Percentiles rank a stretch among this genome's conserved stretches.
phyloP scores from a whole-genome alignment of 306 rosid genomes.

The Lithocarpus polystachyus region DNA sequence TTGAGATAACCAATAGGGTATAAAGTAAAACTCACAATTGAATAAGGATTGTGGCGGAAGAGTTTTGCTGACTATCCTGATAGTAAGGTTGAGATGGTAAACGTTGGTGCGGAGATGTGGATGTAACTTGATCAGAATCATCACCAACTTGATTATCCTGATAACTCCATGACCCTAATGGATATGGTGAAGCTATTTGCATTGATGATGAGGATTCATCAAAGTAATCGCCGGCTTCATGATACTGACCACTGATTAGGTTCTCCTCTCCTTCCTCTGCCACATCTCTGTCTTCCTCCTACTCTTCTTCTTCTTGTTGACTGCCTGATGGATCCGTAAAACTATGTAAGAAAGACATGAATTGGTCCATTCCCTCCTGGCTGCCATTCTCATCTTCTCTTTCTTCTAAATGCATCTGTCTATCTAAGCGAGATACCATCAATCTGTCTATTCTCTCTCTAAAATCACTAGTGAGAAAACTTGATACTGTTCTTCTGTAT shows the following conservation, averaged over 20 bases:
- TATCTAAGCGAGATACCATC: slow-evolving; percentile 57
- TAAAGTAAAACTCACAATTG: slow-evolving; percentile 42
- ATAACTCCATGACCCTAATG: slow-evolving; percentile 55
- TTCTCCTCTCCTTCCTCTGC: slow-evolving; percentile 25
- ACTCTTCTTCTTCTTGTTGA: slow-evolving; percentile 26
- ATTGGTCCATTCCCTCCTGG: slow-evolving; percentile 20
- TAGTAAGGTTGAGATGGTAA: slow-evolving; percentile 33
- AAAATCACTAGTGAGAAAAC: slow-evolving; percentile 65
- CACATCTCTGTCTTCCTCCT: slow-evolving; percentile 15
- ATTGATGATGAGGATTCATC: slow-evolving; percentile 44
- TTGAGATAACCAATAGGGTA: not conserved
- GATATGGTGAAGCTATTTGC: slow-evolving; percentile 41
- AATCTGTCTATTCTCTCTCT: slow-evolving; percentile 66
- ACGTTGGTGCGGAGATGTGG: slow-evolving; percentile 43
- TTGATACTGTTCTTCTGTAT: slow-evolving; percentile 78
- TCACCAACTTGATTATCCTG: slow-evolving; percentile 63
- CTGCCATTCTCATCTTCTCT: slow-evolving; percentile 34
- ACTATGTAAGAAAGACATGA: slow-evolving; percentile 29
- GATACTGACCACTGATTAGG: slow-evolving; percentile 32
- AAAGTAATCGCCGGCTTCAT: slow-evolving; percentile 43
- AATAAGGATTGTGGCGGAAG: slow-evolving; percentile 40
- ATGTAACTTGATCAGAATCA: slow-evolving; percentile 45
- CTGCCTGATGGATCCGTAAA: slow-evolving; percentile 3
- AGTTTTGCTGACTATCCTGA: slow-evolving; percentile 18
- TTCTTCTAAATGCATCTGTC: slow-evolving; percentile 31